Base-by-base conservation (phyloP, 2,329 filamentous ascomycete species). In the Cladophialophora exuberans region DNA sequence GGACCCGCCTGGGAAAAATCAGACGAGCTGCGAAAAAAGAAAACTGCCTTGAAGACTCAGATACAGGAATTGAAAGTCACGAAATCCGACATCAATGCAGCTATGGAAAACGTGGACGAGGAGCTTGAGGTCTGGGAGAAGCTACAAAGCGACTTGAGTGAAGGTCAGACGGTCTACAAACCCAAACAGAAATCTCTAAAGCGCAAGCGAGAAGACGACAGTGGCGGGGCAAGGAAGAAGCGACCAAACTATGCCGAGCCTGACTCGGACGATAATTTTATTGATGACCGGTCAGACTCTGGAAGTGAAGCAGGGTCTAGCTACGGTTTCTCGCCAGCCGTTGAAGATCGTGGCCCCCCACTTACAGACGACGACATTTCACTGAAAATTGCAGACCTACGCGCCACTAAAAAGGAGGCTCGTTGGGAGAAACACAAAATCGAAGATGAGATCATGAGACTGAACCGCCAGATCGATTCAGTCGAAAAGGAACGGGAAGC, bases 401-500 rank as follows among this genome's bases (percentile, higher is more conserved):
- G 15, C 28, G 22, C 9, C 13, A 20, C 33, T 11, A 31, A 13
- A 9, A 41, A 22, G 11, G 15, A 18, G 39, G 11, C n/a, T 15
- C 33, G 35, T 18, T 10, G 33, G 9, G n/a, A 49, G 35, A 30
- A 11, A 25, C 20, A 1, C 23, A 26, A 28, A n/a, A 23, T 49
- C 36, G 35, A 41, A 4, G 6, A 23, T 5, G 3, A 49, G 9
- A 41, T 49, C 23, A 22, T 22, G 17, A 23, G 20, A 20, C 15
- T 49, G 15, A 13, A 9, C 5, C 33, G 7, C 36, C 35, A 22
- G 23, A 63, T 74, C 6, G 56, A 53, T 2, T 62, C 64, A 11
- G 51, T 72, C 4, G 61, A 73, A 9, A 52, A 64, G 1, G 65
- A 70, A 28, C 57, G 68, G 11, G 63, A 63, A 2, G 56, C 64